Evolutionary conservation across 495 filamentous ascomycete species (phyloP), one percentile per base, ranked within the genome.

Genomic region (Geoglossum glabrum): DNA sequence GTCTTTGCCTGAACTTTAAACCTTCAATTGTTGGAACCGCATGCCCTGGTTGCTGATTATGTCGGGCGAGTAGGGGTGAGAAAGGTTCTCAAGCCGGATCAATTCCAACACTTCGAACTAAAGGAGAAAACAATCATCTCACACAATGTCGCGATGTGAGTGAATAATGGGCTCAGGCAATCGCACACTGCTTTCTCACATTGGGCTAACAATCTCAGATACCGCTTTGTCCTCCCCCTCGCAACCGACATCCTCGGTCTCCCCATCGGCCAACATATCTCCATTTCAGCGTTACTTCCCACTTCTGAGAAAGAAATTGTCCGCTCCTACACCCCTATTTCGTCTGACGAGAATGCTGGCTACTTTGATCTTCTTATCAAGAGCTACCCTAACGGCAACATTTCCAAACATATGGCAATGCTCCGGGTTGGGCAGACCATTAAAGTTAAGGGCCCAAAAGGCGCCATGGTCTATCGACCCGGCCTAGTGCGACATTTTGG

Each of bases 251-350:
- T 95, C 69, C 85, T 98, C 61, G 90, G 92, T 64, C 83, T 98
- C 21, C 92, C 92, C 58, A 98, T 96, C 72, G 92, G 92, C 63
- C 92, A 98, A 69, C 92, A 98, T 73, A 94, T 98, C 73, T 95
- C 90, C 60, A 85, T 98, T 66, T 84, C 83, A 63, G 90, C 90
- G 36, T 79, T 71, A 54, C 81, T 92, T 56, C 79, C 83, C 59
- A 84, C 84, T 60, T 10, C 79, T 62, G 76, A 74, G 60, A 94
- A 95, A 73, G 87, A 95, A 63, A 84, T 96, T 59, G 80, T 95
- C 13, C 88, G 92, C 67, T 93, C 87, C 25, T 98, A 98, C 75
- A 98, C 92, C 13, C 92, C 92, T 46, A 95, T 97, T 69, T 88
- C 85, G 56, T 88, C 84, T 61, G 90, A 96, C 74, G 78, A 89